Percentiles rank a stretch among this genome's conserved stretches.
These are phyloP conservation scores for Mariannaea elegans DNA, from an alignment of 2,329 filamentous ascomycete species.

Conservation along the genomic window DNA sequence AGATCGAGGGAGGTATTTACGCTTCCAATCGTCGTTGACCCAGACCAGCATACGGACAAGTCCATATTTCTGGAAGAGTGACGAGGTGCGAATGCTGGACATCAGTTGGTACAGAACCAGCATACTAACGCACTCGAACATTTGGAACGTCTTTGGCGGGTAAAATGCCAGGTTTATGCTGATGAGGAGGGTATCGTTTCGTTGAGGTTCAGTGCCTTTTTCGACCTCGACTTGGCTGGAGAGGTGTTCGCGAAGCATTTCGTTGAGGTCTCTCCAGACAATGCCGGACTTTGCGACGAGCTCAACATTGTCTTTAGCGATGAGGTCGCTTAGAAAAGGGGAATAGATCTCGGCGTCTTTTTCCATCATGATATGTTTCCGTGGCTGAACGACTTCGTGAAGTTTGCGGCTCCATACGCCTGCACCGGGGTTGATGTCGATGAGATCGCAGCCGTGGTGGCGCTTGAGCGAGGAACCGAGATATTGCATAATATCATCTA, in stretches of 20 bases:
- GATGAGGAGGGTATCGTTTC: conserved; percentile 79
- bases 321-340: conserved; percentile 68
- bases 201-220: conserved; percentile 51
- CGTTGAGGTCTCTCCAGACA: conserved; percentile 66
- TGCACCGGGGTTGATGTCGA: conserved; percentile 85
- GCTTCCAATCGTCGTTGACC: conserved; percentile 69
- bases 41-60: conserved; percentile 82
- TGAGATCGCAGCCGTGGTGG: conserved; percentile 81
- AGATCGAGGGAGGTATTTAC: conserved; percentile 66
- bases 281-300: conserved; percentile 66
- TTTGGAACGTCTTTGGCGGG: conserved; percentile 58
- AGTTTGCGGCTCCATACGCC: conserved; percentile 83
- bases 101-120: conserved; percentile 71
- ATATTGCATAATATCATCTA: conserved; percentile 76
- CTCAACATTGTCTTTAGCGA: conserved; percentile 56
- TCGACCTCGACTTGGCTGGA: conserved; percentile 61
- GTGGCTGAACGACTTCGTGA: conserved; percentile 77
- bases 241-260: conserved; percentile 60
- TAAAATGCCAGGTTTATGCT: conserved; percentile 71
- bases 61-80: conserved; percentile 78
- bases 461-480: conserved; percentile 73
- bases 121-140: conserved; percentile 64
- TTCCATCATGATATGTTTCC: conserved; percentile 86
- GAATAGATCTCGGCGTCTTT: conserved; percentile 67
- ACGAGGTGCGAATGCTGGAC: conserved; percentile 63